Evolutionary conservation across 176 grass and related monocot genomes (phyloP), one percentile per base, ranked within the genome.

Genomic region (Oryza glumipatula): DNA sequence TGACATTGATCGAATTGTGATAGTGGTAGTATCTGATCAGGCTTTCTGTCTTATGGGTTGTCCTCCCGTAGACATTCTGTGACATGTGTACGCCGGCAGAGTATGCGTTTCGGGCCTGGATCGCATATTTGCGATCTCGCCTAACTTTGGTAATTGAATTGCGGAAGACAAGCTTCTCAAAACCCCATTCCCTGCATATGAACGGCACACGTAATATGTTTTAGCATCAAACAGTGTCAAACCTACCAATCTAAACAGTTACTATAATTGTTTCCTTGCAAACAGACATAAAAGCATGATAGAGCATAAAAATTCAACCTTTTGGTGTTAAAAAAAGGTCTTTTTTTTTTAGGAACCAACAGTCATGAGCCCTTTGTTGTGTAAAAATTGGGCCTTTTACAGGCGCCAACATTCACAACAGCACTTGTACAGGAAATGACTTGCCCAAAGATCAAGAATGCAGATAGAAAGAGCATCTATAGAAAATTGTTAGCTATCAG

Each of bases 61-160:
- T 86, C 67, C 84, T 94, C 26, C 95, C 95, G 1, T 72, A 32
- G 11, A 97, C 44, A 28, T 97, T 89, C 58, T 94, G 88, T 1
- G 92, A 97, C 95, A 97, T 92, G 88, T 94, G 95, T 81, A 97
- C 95, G 0, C 95, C 95, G 0, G 95, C 77, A 43, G 95, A 85
- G 45, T 92, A 97, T 0, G 92, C 78, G 6, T 97, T 92, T 8
- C 74, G 87, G 0, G 90, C 95, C 75, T 91, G 90, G 81, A 97
- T 91, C 2, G 90, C 95, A n/a, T 97, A 97, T 14, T 97, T 97
- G 45, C 95, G 95, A 68, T 97, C 95, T 35, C 95, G 71, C 9
- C 95, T 71, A 49, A 92, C 87, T 49, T 84, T 77, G 11, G 81
- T 88, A 47, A 97, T 85, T 0, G 92, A 85, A 70, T 97, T 97